These are phyloP conservation scores for Vachellia pachyceras DNA, from an alignment of 306 rosid genomes.

Conservation along the genomic window DNA sequence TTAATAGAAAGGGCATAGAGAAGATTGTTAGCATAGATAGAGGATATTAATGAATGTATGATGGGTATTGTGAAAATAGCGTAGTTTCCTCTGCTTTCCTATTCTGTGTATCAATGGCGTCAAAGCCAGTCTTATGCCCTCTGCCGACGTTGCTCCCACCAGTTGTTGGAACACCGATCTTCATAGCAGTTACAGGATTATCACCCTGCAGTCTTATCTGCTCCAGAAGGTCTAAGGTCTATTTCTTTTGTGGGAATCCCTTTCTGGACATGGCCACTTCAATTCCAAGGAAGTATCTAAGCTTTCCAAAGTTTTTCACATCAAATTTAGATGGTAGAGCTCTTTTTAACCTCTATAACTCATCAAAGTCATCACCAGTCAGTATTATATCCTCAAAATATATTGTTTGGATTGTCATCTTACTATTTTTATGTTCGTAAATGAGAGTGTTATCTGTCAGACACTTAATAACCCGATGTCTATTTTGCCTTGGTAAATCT, in stretches of 20 bases:
- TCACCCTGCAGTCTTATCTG: not conserved
- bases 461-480: not conserved
- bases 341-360: not conserved
- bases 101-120: too few relatives aligned
- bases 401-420: not conserved
- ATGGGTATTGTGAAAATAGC: too few relatives aligned
- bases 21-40: too few relatives aligned
- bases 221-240: not conserved
- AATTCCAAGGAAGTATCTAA: not conserved
- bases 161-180: too few relatives aligned
- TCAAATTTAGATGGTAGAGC: not conserved
- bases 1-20: too few relatives aligned
- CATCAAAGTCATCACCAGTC: not conserved
- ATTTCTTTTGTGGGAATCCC: not conserved
- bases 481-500: too few relatives aligned
- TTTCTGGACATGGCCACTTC: not conserved
- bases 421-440: not conserved
- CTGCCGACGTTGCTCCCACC: too few relatives aligned
- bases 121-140: too few relatives aligned
- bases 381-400: not conserved
- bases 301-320: not conserved
- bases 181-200: not conserved
- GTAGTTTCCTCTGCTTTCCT: too few relatives aligned
- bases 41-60: too few relatives aligned
- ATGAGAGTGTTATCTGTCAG: not conserved